Base-by-base conservation (phyloP, 306 rosid species). In the Casuarina cunninghamiana region DNA sequence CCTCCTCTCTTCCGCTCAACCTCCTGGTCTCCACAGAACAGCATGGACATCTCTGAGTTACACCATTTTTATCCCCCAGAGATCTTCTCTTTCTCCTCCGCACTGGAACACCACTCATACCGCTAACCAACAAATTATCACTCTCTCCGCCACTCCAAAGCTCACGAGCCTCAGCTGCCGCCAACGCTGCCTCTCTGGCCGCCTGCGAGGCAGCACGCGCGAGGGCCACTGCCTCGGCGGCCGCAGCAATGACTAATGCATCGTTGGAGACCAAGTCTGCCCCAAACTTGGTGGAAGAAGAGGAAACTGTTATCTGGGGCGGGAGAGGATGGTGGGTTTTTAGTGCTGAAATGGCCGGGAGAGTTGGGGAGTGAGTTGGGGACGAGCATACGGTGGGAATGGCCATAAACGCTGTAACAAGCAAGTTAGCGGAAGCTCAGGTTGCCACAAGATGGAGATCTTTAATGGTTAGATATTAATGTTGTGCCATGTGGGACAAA, bases 1-100 rank as follows among this genome's bases (percentile, higher is more conserved):
- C 93, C 70, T 93, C 93, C 43, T 86, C 90, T 68, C 39, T 79
- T 81, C 84, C 69, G 81, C 88, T 87, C 71, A 90, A 76, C 61
- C 71, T 63, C 78, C 91, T 80, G 81, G 83, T 44, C 61, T 79
- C 90, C 72, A 70, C 76, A 63, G 88, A 57, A 75, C 85, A 80
- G 72, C 58, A 57, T 49, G 86, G 71, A 9, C 63, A 15, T 39
- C 57, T 75, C 77, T 67, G 44, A 21, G 60, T 77, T 44, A 53
- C 85, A 10, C 41, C 80, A 10, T 11, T 38, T 3, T 73, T 79
- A 49, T 81, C 65, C 51, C 72, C 80, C 79, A 88, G 48, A 61
- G 69, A 79, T 77, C 84, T 93, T 45, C 88, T 82, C 73, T 88
- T 85, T 66, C 69, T 85, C 80, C 54, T 87, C 66, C 91, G 86